These are phyloP conservation scores for Cystobasidiaceae sp. DNA, from an alignment of 1,284 basidiomycete species.

Conservation along the genomic window DNA sequence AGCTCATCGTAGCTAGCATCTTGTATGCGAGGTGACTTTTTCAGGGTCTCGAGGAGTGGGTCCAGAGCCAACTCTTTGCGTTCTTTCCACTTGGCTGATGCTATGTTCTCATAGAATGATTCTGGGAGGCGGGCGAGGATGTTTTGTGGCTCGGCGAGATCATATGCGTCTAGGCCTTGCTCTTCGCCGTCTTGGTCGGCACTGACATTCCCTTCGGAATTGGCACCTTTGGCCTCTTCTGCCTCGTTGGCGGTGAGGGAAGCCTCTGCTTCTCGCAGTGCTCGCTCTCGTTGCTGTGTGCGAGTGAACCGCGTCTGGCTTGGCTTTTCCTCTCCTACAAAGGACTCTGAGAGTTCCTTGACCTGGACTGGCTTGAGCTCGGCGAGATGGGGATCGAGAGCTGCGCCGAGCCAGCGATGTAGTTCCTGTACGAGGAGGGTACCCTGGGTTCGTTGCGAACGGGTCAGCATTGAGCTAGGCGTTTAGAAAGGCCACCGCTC, in stretches of 20 bases:
- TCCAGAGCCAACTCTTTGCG: slow-evolving; percentile 82
- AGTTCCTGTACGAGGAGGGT: slow-evolving; percentile 67
- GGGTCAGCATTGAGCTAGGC: background rate
- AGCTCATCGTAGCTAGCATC: slow-evolving; percentile 72
- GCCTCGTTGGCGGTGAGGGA: slow-evolving; percentile 34
- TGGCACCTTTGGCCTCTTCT: background rate
- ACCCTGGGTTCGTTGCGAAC: slow-evolving; percentile 51
- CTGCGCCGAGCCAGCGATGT: slow-evolving; percentile 83
- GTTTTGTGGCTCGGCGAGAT: slow-evolving; percentile 76
- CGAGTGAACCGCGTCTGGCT: slow-evolving; percentile 75
- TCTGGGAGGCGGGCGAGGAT: slow-evolving; percentile 68
- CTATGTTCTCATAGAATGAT: slow-evolving; percentile 66
- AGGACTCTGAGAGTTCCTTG: slow-evolving; percentile 88
- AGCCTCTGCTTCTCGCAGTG: slow-evolving; percentile 39
- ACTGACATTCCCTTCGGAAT: slow-evolving; percentile 45
- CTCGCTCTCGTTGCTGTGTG: slow-evolving; percentile 63
- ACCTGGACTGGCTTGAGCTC: slow-evolving; percentile 98
- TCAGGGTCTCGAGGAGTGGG: slow-evolving; percentile 68
- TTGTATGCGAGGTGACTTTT: slow-evolving; percentile 67
- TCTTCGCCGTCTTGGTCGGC: slow-evolving; percentile 48
- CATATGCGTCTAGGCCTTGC: slow-evolving; percentile 67
- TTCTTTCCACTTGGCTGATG: slow-evolving; percentile 97
- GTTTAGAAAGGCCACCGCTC: background rate
- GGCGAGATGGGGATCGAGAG: slow-evolving; percentile 71
- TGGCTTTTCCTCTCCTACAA: slow-evolving; percentile 74